Conservation (phyloP, 768 basidiomycete species). For the Leccinum longicurvipes region DNA sequence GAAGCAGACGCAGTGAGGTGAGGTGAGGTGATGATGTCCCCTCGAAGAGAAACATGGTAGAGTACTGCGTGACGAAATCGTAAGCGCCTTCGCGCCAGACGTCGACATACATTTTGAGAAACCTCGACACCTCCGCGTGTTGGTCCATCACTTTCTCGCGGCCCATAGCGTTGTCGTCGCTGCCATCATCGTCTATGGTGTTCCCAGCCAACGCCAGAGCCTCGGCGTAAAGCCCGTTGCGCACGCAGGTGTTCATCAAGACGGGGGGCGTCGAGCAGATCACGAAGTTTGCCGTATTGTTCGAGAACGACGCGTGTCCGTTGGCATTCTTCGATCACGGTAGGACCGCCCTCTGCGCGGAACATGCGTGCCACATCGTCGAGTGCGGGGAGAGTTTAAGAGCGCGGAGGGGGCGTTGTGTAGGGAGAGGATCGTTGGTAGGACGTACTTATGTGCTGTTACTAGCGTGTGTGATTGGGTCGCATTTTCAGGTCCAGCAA, state of each 20-base stretch:
- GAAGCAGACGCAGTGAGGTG: slow-evolving; percentile 12
- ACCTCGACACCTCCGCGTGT: too few relatives aligned
- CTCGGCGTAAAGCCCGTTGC: slow-evolving; percentile 87
- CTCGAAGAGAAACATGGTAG: too few relatives aligned
- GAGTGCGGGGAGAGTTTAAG: slow-evolving; percentile 71
- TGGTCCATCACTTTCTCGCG: slow-evolving; percentile 48
- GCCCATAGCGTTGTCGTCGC: slow-evolving; percentile 25
- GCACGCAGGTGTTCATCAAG: too few relatives aligned
- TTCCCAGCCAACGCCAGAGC: slow-evolving; percentile 83
- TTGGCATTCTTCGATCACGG: too few relatives aligned
- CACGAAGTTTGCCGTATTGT: too few relatives aligned
- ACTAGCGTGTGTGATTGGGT: slow-evolving; percentile 85
- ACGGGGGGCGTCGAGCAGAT: too few relatives aligned
- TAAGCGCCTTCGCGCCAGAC: too few relatives aligned
- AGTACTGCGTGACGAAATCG: too few relatives aligned
- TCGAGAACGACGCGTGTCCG: too few relatives aligned
- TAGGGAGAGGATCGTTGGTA: slow-evolving; percentile 88
- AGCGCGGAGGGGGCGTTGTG: slow-evolving; percentile 80
- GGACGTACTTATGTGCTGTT: slow-evolving; percentile 83
- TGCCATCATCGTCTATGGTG: slow-evolving; percentile 33
- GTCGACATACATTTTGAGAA: too few relatives aligned
- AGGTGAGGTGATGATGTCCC: too few relatives aligned
- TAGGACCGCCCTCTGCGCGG: slow-evolving; percentile 65
- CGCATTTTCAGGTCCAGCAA: too few relatives aligned
- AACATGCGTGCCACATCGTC: slow-evolving; percentile 73